These are phyloP conservation scores for Lecanosticta acicola DNA, from an alignment of 2,329 filamentous ascomycete species.

Conservation along the genomic window DNA sequence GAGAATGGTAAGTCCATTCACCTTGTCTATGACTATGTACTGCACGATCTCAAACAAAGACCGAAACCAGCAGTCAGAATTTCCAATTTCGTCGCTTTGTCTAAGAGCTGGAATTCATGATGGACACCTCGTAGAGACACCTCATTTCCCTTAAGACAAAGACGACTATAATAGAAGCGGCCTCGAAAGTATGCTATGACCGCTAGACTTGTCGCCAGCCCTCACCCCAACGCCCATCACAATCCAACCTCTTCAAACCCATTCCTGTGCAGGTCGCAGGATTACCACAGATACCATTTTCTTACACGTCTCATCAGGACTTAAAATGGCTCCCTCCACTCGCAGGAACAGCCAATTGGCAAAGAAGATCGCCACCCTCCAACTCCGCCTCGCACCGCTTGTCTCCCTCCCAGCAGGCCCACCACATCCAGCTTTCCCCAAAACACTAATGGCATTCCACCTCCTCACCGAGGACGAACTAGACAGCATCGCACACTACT, in stretches of 20 bases:
- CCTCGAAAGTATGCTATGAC: not conserved
- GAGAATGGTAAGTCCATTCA: not conserved
- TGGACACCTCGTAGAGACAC: not conserved
- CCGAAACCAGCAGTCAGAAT: too few relatives aligned
- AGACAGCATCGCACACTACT: conserved; percentile 64
- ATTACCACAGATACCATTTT: not conserved
- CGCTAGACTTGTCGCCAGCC: not conserved
- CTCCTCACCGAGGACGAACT: conserved; percentile 66
- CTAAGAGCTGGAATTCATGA: not conserved
- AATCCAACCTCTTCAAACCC: not conserved
- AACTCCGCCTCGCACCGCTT: conserved; percentile 60
- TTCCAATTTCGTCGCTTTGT: not conserved
- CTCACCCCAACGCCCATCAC: not conserved
- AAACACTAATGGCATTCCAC: conserved; percentile 64
- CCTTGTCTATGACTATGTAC: not conserved
- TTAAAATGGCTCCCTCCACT: conserved; percentile 29
- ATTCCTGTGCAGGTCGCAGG: not conserved
- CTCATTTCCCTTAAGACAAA: not conserved
- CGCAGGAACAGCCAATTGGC: conserved; percentile 41
- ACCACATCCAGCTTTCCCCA: conserved; percentile 61
- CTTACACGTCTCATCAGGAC: not conserved
- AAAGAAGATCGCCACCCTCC: conserved; percentile 60
- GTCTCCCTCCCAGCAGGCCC: conserved; percentile 52
- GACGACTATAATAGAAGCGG: not conserved
- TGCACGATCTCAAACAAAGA: too few relatives aligned